phyloP scores from a whole-genome alignment of 2,329 filamentous ascomycete genomes.

The Trichoderma guizhouense region DNA sequence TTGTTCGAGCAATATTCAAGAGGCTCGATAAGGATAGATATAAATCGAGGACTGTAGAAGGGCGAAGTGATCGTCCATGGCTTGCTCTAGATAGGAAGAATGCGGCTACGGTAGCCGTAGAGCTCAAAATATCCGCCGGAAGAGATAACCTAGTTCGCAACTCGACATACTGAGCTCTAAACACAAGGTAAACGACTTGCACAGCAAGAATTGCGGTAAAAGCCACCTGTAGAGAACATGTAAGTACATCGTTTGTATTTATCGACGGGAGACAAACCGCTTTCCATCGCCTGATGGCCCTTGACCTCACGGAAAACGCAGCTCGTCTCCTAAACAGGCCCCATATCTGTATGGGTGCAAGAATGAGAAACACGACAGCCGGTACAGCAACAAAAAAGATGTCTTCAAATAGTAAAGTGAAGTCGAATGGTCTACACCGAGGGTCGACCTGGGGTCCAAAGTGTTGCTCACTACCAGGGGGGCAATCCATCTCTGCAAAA shows the following conservation, averaged over 20 bases:
- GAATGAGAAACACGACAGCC: slow-evolving; percentile 21
- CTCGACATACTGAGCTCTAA: slow-evolving; percentile 5
- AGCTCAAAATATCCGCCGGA: slow-evolving; percentile 22
- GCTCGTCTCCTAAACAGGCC: not conserved
- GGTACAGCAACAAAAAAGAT: slow-evolving; percentile 26
- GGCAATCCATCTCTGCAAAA: not conserved
- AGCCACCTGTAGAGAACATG: slow-evolving; percentile 3
- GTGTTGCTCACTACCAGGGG: slow-evolving; percentile 15
- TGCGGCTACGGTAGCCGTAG: slow-evolving; percentile 19
- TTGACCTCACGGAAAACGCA: slow-evolving; percentile 15
- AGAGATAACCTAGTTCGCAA: slow-evolving; percentile 22
- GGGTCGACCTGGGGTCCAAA: slow-evolving; percentile 26
- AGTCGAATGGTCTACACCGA: slow-evolving; percentile 28
- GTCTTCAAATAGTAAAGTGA: slow-evolving; percentile 30
- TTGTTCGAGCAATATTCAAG: slow-evolving; percentile 21
- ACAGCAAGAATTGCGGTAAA: slow-evolving; percentile 18
- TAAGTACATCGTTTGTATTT: not conserved
- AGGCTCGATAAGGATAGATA: slow-evolving; percentile 23
- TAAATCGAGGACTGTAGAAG: slow-evolving; percentile 26
- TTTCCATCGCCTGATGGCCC: not conserved
- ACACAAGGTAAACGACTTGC: slow-evolving; percentile 22
- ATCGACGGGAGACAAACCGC: not conserved
- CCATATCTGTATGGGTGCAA: slow-evolving; percentile 15
- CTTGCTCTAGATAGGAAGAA: slow-evolving; percentile 21
- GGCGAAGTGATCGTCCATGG: slow-evolving; percentile 24